Base-by-base conservation (phyloP, 2,329 filamentous ascomycete genomes). In the Claviceps cyperi region DNA sequence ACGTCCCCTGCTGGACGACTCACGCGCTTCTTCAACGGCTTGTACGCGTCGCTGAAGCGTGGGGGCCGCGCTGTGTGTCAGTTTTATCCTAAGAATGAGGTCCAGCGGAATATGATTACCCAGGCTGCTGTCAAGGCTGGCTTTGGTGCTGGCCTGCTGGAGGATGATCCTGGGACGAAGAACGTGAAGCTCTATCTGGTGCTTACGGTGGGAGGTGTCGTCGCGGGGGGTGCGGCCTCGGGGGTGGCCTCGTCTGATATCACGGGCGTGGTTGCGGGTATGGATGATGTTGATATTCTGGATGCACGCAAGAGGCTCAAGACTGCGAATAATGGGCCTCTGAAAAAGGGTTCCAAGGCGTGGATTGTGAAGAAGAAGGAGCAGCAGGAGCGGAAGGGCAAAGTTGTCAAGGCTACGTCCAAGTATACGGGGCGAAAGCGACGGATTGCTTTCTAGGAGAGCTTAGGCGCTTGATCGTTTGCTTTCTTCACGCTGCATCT, bases 131-230 rank as follows among this genome's bases (percentile, higher is more conserved):
- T 97, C 53, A 89, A 86, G 62, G 92, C 92, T 1, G 92, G 92
- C 0, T 98, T 98, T 60, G 91, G 92, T 46, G 92, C 92, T 0
- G 92, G 92, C 69, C 77, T 98, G 36, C 72, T 98, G 46, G 91
- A 97, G 66, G 92, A 98, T 66, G 91, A 97, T 64, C 86, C 86
- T 0, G 91, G 89, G 43, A 98, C 92, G 38, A 98, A 98, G 75
- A 96, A 90, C 62, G 81, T 84, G 57, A 98, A 98, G 73, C 73
- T 94, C n/a, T 98, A 98, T 64, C 74, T 98, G 2, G 91, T 98
- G 0, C 70, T 98, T 35, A 96, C 89, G 0, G 92, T 95, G 1
- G 92, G 91, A 4, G 28, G 28, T 32, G 28, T 32, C 8, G 28
- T 32, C 35, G 80, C 79, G 3, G 68, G 68, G 0, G 68, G 67